Evolutionary conservation across 805 yeast genomes (phyloP), one percentile per base, ranked within the genome.

Genomic region (Candida coleopterorum): DNA sequence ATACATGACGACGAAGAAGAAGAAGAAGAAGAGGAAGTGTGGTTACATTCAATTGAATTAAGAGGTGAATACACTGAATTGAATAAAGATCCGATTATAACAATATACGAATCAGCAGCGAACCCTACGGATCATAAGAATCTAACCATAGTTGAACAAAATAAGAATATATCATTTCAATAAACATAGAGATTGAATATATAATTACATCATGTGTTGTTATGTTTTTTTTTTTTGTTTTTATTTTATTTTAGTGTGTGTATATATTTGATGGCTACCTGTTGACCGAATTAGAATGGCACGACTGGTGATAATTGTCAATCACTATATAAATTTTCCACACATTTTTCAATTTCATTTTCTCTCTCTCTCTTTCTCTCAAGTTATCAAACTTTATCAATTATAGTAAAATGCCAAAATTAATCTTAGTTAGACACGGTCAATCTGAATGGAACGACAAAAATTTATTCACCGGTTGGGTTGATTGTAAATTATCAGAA

Each of bases 391-490:
- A n/a, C n/a, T n/a, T n/a, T n/a, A n/a, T n/a, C 30, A 34, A 18
- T 24, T 27, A 8, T 4, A 15, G 10, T 18, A 3, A 29, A 32
- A 67, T 67, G 72, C 68, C 65, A 40, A 87, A 85, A 69, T 76
- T 89, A 68, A 80, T 89, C 62, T 76, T 89, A 62, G 88, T 90
- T 53, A 89, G 97, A 77, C 97, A 89, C 89, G 97, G 97, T 58
- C 96, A 90, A 77, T 85, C 95, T 72, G 97, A 86, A 68, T 89
- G 97, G 97, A 89, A 89, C 70, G 95, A 87, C 70, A 86, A 87
- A 76, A 90, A 89, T 79, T 76, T 89, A 53, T 89, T 89, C 83
- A 89, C 97, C 66, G 97, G 97, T 60, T 89, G 97, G 97, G 97
- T 90, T 46, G 97, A 89, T 68, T 95, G 87, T 52, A 72, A 77